These are phyloP conservation scores for Myxozyma neglecta DNA, from an alignment of 805 yeast species.

Conservation along the genomic window DNA sequence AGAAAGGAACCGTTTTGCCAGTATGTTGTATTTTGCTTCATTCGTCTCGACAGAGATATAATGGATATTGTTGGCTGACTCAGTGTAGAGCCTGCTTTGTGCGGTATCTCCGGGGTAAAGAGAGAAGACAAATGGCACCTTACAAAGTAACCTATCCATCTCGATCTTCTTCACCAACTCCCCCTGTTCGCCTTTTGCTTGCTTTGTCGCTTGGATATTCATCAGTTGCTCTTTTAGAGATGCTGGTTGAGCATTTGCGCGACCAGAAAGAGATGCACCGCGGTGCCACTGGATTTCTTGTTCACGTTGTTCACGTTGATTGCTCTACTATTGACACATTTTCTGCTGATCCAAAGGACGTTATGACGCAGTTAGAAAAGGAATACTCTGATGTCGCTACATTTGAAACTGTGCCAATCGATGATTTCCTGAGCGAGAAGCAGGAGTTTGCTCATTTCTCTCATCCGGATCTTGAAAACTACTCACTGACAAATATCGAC, in stretches of 20 bases:
- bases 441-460: not conserved
- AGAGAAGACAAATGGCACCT: constrained; percentile 76
- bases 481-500: not conserved
- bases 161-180: constrained; percentile 43
- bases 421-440: constrained; percentile 5
- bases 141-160: constrained; percentile 70
- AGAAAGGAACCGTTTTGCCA: constrained; percentile 68
- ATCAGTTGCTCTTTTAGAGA: constrained; percentile 67
- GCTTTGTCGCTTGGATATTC: constrained; percentile 20
- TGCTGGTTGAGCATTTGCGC: constrained; percentile 56
- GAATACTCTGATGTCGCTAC: constrained; percentile 38
- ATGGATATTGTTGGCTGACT: not conserved
- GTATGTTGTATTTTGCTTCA: constrained; percentile 14
- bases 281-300: constrained; percentile 66
- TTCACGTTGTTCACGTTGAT: constrained; percentile 54
- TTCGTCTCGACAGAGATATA: not conserved
- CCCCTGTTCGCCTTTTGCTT: constrained; percentile 46
- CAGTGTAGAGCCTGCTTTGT: constrained; percentile 55
- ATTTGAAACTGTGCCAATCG: constrained; percentile 26
- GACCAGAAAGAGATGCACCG: constrained; percentile 64
- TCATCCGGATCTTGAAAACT: constrained; percentile 5
- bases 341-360: constrained; percentile 22
- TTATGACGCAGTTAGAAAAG: constrained; percentile 32
- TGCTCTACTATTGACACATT: constrained; percentile 37
- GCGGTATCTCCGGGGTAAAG: constrained; percentile 73